Base-by-base conservation (phyloP, 2,329 filamentous ascomycete genomes). In the Alternaria tenuissima region DNA sequence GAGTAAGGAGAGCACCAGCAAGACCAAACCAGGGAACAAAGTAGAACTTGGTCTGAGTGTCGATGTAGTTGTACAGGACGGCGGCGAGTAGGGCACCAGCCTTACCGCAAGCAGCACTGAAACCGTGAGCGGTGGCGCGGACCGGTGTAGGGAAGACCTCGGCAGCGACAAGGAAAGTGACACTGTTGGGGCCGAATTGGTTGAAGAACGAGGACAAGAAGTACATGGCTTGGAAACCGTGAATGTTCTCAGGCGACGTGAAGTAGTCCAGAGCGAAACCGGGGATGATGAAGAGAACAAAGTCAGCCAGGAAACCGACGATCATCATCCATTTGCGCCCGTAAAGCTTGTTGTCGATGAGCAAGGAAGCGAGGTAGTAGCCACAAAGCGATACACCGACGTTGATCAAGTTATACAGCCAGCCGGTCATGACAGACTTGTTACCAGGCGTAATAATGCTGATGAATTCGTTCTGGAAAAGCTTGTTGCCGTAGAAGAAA, bases 401-500 rank as follows among this genome's bases (percentile, higher is more conserved):
- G 81, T 98, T 98, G 84, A 93, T 86, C 76, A 98, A 80, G 81
- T 95, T 97, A 90, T 93, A 98, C 47, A 92, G 84, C 94, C 94
- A 98, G 62, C 86, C 89, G 34, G 89, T 89, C 87, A 97, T 91
- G 77, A 97, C 87, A 7, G 91, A 93, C 36, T 83, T 81, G 65
- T 88, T 86, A 66, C 86, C 81, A 54, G 88, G 85, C 55, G 89
- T 91, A 68, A 97, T 89, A 75, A 95, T 91, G 32, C 83, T 83
- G 81, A 97, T 97, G 82, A 97, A 97, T 76, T 94, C 87, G 64
- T 87, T 87, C 82, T 97, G 94, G 87, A 97, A 97, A 55, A 97
- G 89, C 86, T 97, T 97, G 89, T 97, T 97, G 71, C 94, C 94
- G 83, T 98, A 98, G 85, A 98, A 98, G 86, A 98, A 97, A 68